phyloP scores from a whole-genome alignment of 176 grass and related monocot species.

The Pontederia crassipes region DNA sequence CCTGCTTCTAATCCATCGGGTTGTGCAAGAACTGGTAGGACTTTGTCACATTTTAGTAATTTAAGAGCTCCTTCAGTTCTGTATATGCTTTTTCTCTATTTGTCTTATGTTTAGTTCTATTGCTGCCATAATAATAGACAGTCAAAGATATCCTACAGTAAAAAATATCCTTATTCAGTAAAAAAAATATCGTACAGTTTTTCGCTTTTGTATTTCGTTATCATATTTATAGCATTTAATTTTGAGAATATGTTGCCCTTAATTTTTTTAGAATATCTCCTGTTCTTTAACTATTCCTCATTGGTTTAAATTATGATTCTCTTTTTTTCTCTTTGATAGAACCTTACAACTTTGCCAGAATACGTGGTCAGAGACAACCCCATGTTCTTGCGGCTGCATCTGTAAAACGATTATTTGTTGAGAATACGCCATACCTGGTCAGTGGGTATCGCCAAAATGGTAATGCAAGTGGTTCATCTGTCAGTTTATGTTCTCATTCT shows the following conservation, averaged over 20 bases:
- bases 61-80: background rate
- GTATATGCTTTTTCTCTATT: background rate
- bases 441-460: conserved; percentile 74
- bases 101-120: too few species aligned
- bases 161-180: too few species aligned
- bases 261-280: background rate
- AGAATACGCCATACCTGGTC: conserved; percentile 83
- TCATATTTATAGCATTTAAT: too few species aligned
- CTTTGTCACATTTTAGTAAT: conserved; percentile 7
- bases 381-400: conserved; percentile 82
- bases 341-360: conserved; percentile 63
- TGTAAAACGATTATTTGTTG: conserved; percentile 76
- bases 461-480: conserved; percentile 26
- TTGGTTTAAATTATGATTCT: background rate
- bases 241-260: too few species aligned
- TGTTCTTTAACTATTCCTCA: background rate
- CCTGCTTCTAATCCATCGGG: conserved; percentile 55
- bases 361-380: conserved; percentile 94
- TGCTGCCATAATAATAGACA: too few species aligned
- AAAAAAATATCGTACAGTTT: too few species aligned
- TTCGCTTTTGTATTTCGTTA: too few species aligned
- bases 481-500: conserved; percentile 44
- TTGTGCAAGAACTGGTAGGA: conserved; percentile 88
- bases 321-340: conserved; percentile 35
- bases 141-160: too few species aligned